Evolutionary conservation across 1,284 basidiomycete species (phyloP), one percentile per base, ranked within the genome.

Genomic region (Leccinum pallidistipes): DNA sequence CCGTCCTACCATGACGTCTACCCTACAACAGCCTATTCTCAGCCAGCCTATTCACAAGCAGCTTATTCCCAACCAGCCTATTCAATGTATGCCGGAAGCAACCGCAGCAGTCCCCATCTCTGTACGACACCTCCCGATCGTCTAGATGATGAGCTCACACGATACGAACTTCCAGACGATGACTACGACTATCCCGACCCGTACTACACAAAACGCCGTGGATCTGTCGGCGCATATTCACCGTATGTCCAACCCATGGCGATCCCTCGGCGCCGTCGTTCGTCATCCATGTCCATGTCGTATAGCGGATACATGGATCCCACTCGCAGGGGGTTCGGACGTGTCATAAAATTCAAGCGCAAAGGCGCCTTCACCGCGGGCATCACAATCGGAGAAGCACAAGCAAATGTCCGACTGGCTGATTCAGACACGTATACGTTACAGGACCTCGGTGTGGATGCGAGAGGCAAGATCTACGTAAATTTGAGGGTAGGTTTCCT

Each of bases 341-440:
- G 80, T 31, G 75, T 83, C 49, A 78, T 91, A 66, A 90, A 88
- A 71, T 91, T 91, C 77, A 89, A 87, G 73, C 82, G 85, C 71
- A 90, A 88, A 77, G 86, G 86, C 27, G 79, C 83, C 7, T 83
- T 86, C 67, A 77, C 81, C 47, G 79, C 83, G n/a, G 89, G 89
- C 7, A 82, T 91, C 68, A 83, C 82, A 21, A 80, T 91, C 16
- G 80, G 79, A 6, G 89, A 91, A 72, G 88, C 88, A n/a, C 86
- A 88, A 68, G 81, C 83, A 55, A 85, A 83, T 62, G 77, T 83
- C 14, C 79, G 84, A 56, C 76, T 91, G 40, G 85, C 86, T 3
- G 81, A 81, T 40, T 83, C 83, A 65, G 83, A 86, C 59, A 74
- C 78, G 27, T 90, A 88, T 73, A 79, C 81, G 11, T 71, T 84